These are phyloP conservation scores for Penicillium frequentans DNA, from an alignment of 2,329 filamentous ascomycete species.

Conservation along the genomic window DNA sequence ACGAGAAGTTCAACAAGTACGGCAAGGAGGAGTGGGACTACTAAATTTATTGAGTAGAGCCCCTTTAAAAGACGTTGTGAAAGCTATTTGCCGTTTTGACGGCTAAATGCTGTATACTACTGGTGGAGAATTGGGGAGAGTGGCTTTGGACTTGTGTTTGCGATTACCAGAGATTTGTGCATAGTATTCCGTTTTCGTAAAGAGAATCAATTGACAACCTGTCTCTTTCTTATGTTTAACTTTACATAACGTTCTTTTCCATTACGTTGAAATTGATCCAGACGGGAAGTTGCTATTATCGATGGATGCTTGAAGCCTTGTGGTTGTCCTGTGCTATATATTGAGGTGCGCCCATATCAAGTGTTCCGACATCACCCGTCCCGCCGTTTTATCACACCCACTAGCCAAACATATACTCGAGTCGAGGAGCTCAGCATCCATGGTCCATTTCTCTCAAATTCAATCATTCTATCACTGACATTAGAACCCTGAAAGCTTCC, in stretches of 20 bases:
- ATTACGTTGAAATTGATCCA: neutral
- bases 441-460: no score
- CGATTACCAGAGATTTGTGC: conserved; percentile 32
- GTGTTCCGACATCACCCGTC: neutral
- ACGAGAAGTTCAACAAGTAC: conserved; percentile 99
- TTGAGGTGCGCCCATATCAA: no score
- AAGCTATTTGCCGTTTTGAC: conserved; percentile 14
- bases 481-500: no score
- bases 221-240: conserved; percentile 20
- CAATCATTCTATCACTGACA: no score
- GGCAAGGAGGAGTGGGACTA: conserved; percentile 83
- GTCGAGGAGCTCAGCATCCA: no score
- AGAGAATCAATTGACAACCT: conserved; percentile 31
- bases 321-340: no score
- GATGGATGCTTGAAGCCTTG: no score
- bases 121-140: conserved; percentile 21
- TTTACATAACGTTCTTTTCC: neutral
- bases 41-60: conserved; percentile 24
- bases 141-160: conserved; percentile 18
- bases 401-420: no score
- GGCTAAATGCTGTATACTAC: conserved; percentile 35
- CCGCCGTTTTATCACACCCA: neutral
- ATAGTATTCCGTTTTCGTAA: conserved; percentile 32
- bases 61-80: conserved; percentile 15
- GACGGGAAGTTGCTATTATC: neutral